Base-by-base conservation (phyloP, 208 protist species). In the Kentomonas sorsogonicus region DNA sequence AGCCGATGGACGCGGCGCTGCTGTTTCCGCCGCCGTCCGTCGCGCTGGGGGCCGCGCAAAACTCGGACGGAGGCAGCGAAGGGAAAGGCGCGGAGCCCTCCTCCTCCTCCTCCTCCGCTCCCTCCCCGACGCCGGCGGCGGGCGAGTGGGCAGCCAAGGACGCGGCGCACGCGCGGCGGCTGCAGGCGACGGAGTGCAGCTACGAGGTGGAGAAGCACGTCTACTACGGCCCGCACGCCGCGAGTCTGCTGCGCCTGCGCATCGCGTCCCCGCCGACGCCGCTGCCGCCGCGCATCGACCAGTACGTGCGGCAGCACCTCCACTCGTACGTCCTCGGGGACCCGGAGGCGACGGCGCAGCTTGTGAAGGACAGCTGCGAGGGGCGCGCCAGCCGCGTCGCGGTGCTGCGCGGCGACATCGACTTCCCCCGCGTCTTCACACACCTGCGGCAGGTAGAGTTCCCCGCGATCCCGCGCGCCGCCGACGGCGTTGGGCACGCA, bases 341-440 rank as follows among this genome's bases (percentile, higher is more conserved):
- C 57, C 79, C 84, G 0, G 48, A 67, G 0, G 69, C 73, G n/a
- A 69, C 79, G 63, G 63, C 54, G 1, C 2, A 3, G 20, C 26
- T 1, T 3, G 7, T 25, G 22, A 7, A 22, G 9, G 15, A 63
- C 23, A 33, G 31, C 40, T 31, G 31, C 31, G 15, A 18, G 6
- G 38, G 9, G 22, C 13, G 9, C 11, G 43, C 11, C 10, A n/a
- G 13, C 7, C 40, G 27, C 20, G 64, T 69, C 10, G 44, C 60
- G 2, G 33, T 62, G 1, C 50, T 89, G 77, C 82, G 74, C 25
- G 88, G 88, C 7, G 88, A 94, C 59, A 83, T 69, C 34, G 84
- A 94, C 51, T 91, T 94, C 53, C 88, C 88, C 27, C 84, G 88
- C 18, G 83, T 94, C 4, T 94, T 94, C 55, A 69, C 54, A 20